These are phyloP conservation scores for Nephelium lappaceum DNA, from an alignment of 345 rosid genomes.

Conservation along the genomic window DNA sequence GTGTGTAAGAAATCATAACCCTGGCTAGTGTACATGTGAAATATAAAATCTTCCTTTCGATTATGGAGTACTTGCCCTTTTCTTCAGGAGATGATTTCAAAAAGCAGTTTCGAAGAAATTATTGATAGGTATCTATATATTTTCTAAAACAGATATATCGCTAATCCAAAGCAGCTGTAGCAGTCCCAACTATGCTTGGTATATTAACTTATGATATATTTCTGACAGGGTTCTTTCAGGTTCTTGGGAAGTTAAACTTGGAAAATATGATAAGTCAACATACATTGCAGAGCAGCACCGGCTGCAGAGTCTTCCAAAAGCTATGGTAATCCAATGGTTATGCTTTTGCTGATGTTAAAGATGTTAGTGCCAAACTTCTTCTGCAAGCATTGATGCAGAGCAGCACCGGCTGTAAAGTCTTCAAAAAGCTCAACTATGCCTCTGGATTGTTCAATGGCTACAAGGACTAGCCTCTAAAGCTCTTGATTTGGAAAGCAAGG, in stretches of 20 bases:
- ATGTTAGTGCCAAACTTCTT: too few species aligned
- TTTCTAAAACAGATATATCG: slow-evolving; percentile 16
- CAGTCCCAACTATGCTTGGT: not conserved
- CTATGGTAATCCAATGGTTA: too few species aligned
- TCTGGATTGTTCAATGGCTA: too few species aligned
- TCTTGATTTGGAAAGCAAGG: too few species aligned
- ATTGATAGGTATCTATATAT: slow-evolving; percentile 69
- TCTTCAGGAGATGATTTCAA: slow-evolving; percentile 65
- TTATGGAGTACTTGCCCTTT: slow-evolving; percentile 85
- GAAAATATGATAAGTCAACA: slow-evolving; percentile 72
- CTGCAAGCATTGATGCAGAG: too few species aligned
- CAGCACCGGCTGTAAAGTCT: slow-evolving; percentile 93
- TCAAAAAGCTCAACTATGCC: slow-evolving; percentile 67
- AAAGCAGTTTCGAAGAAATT: slow-evolving; percentile 95
- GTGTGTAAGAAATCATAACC: slow-evolving; percentile 58
- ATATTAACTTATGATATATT: slow-evolving; percentile 19
- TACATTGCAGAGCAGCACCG: too few species aligned
- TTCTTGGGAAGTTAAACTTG: slow-evolving; percentile 79
- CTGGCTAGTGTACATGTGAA: slow-evolving; percentile 74
- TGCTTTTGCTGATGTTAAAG: too few species aligned
- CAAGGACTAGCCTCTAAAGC: too few species aligned
- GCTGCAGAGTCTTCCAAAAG: too few species aligned
- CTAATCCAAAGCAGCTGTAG: slow-evolving; percentile 18
- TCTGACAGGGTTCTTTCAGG: slow-evolving; percentile 78
- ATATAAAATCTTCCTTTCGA: slow-evolving; percentile 88